phyloP scores from a whole-genome alignment of 2,329 filamentous ascomycete genomes.

The Pyricularia pennisetigena region DNA sequence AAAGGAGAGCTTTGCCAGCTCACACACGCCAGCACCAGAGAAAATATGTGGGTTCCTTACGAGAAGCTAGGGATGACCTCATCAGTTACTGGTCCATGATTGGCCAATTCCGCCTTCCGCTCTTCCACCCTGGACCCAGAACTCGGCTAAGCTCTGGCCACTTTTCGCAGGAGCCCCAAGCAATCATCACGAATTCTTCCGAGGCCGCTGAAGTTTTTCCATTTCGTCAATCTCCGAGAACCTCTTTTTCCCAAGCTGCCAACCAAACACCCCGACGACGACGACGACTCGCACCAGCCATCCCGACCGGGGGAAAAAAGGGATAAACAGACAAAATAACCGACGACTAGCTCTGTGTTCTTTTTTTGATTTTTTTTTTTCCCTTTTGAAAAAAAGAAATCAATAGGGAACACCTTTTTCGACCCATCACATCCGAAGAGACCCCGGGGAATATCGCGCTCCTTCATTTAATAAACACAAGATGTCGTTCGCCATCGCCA shows the following conservation, averaged over 20 bases:
- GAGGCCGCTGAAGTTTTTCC: constrained; percentile 19
- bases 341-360: not conserved
- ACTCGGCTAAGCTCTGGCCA: constrained; percentile 11
- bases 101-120: constrained; percentile 7
- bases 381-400: not conserved
- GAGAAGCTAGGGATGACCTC: constrained; percentile 1
- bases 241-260: not conserved
- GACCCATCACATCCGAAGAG: not conserved
- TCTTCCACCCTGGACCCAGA: constrained; percentile 7
- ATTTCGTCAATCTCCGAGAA: constrained; percentile 14
- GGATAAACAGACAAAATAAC: not conserved
- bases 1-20: not conserved
- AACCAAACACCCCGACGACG: constrained; percentile 7
- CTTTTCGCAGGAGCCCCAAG: constrained; percentile 11
- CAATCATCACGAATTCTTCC: constrained; percentile 20
- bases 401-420: not conserved
- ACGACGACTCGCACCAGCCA: constrained; percentile 4
- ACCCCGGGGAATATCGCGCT: not conserved
- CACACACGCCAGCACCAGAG: not conserved
- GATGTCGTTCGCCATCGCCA: constrained; percentile 13
- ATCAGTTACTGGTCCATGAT: constrained; percentile 12
- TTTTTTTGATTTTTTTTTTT: not conserved
- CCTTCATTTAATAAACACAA: not conserved
- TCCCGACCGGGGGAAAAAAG: not conserved
- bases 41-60: not conserved